phyloP scores from a whole-genome alignment of 352 stramenopile species.

The Phytophthora fragariae region DNA sequence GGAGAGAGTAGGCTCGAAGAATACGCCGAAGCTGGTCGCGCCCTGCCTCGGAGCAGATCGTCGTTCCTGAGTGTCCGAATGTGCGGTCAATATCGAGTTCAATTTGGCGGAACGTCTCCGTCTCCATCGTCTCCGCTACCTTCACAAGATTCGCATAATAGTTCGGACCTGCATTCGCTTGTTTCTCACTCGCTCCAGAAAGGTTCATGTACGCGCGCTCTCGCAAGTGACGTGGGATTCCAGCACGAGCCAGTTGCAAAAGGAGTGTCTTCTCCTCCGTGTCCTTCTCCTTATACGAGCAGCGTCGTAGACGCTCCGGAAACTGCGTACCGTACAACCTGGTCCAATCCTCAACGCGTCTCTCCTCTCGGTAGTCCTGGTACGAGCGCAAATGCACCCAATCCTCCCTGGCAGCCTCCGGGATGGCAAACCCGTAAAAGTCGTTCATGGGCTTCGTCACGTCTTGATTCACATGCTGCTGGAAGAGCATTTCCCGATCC shows the following conservation, averaged over 20 bases:
- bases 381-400: slow-evolving; percentile 79
- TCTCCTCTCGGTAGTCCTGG: slow-evolving; percentile 74
- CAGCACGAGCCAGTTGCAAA: slow-evolving; percentile 50
- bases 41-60: slow-evolving; percentile 64
- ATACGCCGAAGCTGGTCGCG: slow-evolving; percentile 68
- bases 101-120: slow-evolving; percentile 79
- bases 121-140: slow-evolving; percentile 55
- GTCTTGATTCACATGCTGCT: slow-evolving; percentile 42
- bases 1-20: slow-evolving; percentile 82
- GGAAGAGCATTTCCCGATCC: slow-evolving; percentile 50
- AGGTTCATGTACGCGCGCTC: slow-evolving; percentile 79
- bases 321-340: slow-evolving; percentile 57
- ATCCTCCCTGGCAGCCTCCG: slow-evolving; percentile 40
- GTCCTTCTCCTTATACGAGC: slow-evolving; percentile 41
- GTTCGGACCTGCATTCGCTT: slow-evolving; percentile 48
- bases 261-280: slow-evolving; percentile 44
- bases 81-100: slow-evolving; percentile 89
- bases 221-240: slow-evolving; percentile 70
- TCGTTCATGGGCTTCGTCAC: slow-evolving; percentile 49
- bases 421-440: slow-evolving; percentile 76
- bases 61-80: slow-evolving; percentile 79
- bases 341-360: slow-evolving; percentile 73
- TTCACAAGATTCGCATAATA: slow-evolving; percentile 67
- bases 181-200: slow-evolving; percentile 66
- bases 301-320: slow-evolving; percentile 41